Conservation (phyloP, 768 basidiomycete species). For the Hortiboletus campestris region DNA sequence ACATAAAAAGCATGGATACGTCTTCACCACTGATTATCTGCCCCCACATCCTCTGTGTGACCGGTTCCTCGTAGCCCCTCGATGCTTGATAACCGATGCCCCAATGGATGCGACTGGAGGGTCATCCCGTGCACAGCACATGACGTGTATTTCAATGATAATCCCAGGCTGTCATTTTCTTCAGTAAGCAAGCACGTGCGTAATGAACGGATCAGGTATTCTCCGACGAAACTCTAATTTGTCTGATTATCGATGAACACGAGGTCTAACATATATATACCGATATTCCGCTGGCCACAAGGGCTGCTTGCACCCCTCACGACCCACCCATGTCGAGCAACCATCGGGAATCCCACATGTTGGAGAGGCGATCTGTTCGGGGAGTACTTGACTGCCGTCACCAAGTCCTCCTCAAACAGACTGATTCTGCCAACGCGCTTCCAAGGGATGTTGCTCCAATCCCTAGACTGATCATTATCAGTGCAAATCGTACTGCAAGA, state of each 20-base stretch:
- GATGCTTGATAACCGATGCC: background rate
- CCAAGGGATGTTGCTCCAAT: background rate
- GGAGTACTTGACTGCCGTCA: slow-evolving; percentile 4
- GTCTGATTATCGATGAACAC: slow-evolving; percentile 4
- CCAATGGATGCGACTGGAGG: background rate
- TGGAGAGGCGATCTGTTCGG: slow-evolving; percentile 2
- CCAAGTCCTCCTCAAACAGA: slow-evolving; percentile 1
- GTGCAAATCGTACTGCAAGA: background rate
- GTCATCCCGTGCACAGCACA: background rate
- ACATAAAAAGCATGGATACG: background rate
- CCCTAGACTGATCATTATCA: background rate
- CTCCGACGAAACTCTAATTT: background rate
- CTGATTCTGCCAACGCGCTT: background rate
- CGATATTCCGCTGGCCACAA: background rate
- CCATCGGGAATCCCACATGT: background rate
- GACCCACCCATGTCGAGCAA: background rate
- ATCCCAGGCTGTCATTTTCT: background rate
- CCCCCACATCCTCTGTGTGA: background rate
- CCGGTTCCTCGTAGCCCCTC: background rate
- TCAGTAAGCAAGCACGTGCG: too few species aligned
- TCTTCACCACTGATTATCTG: background rate
- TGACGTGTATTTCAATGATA: background rate
- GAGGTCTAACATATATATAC: background rate
- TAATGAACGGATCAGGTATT: background rate
- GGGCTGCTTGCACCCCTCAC: background rate